Evolutionary conservation across 2,329 filamentous ascomycete genomes (phyloP).

Genomic region (Didymella exigua): DNA sequence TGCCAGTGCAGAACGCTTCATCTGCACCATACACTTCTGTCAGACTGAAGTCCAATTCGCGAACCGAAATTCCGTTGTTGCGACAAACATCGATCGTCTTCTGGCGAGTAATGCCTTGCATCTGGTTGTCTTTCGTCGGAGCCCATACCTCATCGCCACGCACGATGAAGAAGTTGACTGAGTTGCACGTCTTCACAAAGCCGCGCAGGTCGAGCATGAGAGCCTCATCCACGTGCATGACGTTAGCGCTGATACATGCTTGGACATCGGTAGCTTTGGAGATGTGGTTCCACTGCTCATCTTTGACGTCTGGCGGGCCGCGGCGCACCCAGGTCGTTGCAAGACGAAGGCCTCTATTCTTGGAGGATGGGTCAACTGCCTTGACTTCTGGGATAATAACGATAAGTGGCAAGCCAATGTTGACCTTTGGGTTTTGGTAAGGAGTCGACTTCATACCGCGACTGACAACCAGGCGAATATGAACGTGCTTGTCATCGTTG

Average conservation of each 20-base stretch:
- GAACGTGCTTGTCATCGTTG: neutral
- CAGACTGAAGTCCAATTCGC: neutral
- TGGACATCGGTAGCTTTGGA: constrained; percentile 1
- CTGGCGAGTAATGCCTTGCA: constrained; percentile 4
- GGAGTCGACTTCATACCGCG: neutral
- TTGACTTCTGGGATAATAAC: constrained; percentile 5
- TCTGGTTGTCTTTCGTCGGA: constrained; percentile 1
- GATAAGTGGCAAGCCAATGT: constrained; percentile 1
- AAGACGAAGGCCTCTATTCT: neutral
- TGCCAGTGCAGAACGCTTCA: constrained; percentile 1
- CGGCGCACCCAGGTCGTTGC: neutral
- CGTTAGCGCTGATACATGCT: constrained; percentile 1
- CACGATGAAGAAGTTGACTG: constrained; percentile 7
- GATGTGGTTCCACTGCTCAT: constrained; percentile 4
- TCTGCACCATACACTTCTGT: neutral
- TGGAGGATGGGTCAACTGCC: neutral
- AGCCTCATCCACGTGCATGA: constrained; percentile 1
- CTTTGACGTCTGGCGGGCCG: constrained; percentile 1
- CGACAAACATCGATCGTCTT: constrained; percentile 1
- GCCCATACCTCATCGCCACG: constrained; percentile 1
- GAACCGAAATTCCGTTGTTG: neutral
- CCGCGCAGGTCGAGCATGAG: constrained; percentile 1
- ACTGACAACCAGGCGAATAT: constrained; percentile 1
- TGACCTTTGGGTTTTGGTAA: neutral
- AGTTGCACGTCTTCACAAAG: constrained; percentile 2